phyloP scores from a whole-genome alignment of 768 basidiomycete genomes.

The Lactarius quietus region DNA sequence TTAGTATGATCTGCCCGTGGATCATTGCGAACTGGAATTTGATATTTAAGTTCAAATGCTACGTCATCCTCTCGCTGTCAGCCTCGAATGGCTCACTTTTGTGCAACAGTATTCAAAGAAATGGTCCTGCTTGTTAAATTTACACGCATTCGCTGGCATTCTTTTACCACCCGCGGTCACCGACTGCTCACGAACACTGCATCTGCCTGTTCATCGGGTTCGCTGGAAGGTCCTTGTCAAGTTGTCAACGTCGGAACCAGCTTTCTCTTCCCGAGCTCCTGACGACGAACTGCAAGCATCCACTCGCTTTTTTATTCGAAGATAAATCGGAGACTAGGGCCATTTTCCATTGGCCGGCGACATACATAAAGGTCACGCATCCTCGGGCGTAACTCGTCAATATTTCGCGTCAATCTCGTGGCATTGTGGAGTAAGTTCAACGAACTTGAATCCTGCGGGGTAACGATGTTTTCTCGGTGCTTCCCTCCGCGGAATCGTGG shows the following conservation, averaged over 20 bases:
- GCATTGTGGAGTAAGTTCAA: neutral
- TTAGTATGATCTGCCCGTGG: neutral
- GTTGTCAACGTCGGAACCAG: neutral
- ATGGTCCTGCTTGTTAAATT: too few species aligned
- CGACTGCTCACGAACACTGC: neutral
- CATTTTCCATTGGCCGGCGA: too few species aligned
- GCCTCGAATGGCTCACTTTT: too few species aligned
- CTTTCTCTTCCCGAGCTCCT: neutral
- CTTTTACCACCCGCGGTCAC: neutral
- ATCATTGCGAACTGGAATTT: neutral
- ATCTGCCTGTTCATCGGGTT: too few species aligned
- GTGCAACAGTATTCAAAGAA: neutral
- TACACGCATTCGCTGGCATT: neutral
- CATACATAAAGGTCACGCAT: too few species aligned
- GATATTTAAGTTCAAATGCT: neutral
- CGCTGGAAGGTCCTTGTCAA: too few species aligned
- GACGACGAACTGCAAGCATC: neutral
- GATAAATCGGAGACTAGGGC: neutral
- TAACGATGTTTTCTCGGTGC: too few species aligned
- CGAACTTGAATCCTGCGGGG: too few species aligned
- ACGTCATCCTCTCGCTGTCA: neutral
- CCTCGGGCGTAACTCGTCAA: too few species aligned
- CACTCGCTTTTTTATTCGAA: neutral
- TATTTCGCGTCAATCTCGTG: too few species aligned
- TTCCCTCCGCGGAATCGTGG: too few species aligned